These are phyloP conservation scores for Candida bentonensis DNA, from an alignment of 805 yeast genomes.

Conservation along the genomic window DNA sequence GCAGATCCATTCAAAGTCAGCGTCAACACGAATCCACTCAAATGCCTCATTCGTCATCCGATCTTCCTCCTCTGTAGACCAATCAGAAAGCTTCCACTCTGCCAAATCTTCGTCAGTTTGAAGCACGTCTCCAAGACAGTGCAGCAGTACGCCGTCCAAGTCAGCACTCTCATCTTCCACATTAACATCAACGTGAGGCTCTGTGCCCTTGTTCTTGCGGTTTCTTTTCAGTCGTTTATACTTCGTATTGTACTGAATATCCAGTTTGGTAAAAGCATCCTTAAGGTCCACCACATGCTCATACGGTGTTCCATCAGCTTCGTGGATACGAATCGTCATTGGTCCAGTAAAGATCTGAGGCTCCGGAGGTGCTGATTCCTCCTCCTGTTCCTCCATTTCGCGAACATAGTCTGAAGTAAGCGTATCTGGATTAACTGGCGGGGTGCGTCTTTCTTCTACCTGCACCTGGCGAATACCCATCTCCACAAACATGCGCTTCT, in stretches of 20 bases:
- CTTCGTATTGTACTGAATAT: slow-evolving; percentile 90
- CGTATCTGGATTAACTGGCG: slow-evolving; percentile 8
- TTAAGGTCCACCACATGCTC: slow-evolving; percentile 91
- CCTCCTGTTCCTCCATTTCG: background rate
- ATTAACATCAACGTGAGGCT: slow-evolving; percentile 12
- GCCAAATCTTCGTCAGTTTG: slow-evolving; percentile 42
- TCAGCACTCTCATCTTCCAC: slow-evolving; percentile 17
- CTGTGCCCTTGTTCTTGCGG: slow-evolving; percentile 25
- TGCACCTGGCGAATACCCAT: slow-evolving; percentile 91
- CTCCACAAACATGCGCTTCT: slow-evolving; percentile 85
- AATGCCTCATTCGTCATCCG: slow-evolving; percentile 67
- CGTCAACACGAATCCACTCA: slow-evolving; percentile 97
- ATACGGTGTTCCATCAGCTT: slow-evolving; percentile 96
- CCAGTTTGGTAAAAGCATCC: slow-evolving; percentile 73
- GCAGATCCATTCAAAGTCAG: slow-evolving; percentile 95
- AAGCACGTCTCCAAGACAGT: slow-evolving; percentile 67
- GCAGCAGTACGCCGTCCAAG: slow-evolving; percentile 30
- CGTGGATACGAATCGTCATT: slow-evolving; percentile 92
- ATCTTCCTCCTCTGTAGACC: slow-evolving; percentile 58
- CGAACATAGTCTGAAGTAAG: background rate
- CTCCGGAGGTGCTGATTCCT: background rate
- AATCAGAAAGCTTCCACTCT: slow-evolving; percentile 63
- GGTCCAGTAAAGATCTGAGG: slow-evolving; percentile 49
- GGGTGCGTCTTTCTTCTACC: slow-evolving; percentile 35
- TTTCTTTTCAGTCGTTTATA: slow-evolving; percentile 67